Evolutionary conservation across 805 yeast species (phyloP).

Genomic region (Komagataella pseudopastoris): DNA sequence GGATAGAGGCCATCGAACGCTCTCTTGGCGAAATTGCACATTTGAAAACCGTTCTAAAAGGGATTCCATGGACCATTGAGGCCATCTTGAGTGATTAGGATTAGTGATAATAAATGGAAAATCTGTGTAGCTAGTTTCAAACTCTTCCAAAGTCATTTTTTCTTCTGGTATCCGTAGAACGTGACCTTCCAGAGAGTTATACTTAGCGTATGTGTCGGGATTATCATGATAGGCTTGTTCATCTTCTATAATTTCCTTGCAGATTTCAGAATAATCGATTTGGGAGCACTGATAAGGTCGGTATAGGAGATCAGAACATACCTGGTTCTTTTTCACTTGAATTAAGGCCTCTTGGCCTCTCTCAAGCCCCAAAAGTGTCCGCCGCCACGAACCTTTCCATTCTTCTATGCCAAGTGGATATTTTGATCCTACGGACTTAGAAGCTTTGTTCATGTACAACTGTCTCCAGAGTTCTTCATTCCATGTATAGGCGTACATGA

Average conservation of each 20-base stretch:
- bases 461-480: conserved; percentile 78
- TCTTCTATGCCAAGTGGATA: conserved; percentile 15
- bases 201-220: not conserved
- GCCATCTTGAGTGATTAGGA: conserved; percentile 38
- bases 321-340: conserved; percentile 29
- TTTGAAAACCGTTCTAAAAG: conserved; percentile 41
- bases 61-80: conserved; percentile 41
- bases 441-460: conserved; percentile 24
- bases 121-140: conserved; percentile 29
- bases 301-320: conserved; percentile 69
- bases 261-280: conserved; percentile 39
- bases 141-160: conserved; percentile 27
- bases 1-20: conserved; percentile 64
- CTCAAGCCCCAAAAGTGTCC: conserved; percentile 30
- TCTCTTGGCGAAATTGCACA: conserved; percentile 68
- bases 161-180: conserved; percentile 41
- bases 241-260: conserved; percentile 33
- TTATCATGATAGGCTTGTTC: conserved; percentile 19
- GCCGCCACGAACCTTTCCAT: conserved; percentile 82
- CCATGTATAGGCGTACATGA: conserved; percentile 56
- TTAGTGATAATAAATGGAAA: conserved; percentile 52
- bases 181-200: conserved; percentile 14
- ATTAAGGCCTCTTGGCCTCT: conserved; percentile 26
- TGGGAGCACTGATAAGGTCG: conserved; percentile 77
- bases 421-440: conserved; percentile 7